A percentile compares a stretch with the other conserved stretches of the same genome.
Evolutionary conservation across 2,329 filamentous ascomycete species (phyloP).

Genomic region (Microthyrium microscopicum): DNA sequence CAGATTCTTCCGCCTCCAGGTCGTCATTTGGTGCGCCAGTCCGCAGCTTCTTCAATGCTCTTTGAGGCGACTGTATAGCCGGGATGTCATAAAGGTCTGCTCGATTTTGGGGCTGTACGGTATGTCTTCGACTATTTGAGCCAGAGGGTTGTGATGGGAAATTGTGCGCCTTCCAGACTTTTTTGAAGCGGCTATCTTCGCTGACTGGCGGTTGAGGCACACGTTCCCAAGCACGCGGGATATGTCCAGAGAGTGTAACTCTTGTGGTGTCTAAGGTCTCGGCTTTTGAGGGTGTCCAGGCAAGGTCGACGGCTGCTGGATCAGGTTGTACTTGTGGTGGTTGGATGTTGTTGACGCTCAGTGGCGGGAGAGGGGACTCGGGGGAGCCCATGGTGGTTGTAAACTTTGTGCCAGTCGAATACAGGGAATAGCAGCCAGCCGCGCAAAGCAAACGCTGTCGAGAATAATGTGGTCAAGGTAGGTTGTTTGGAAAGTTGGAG

Average conservation of each 20-base stretch:
- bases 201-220: conserved; percentile 24
- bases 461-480: no score
- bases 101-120: conserved; percentile 8
- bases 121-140: neutral
- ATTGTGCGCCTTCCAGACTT: conserved; percentile 30
- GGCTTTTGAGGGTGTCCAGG: conserved; percentile 27
- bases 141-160: conserved; percentile 14
- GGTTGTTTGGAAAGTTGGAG: no score
- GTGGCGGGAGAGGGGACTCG: no score
- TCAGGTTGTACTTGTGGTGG: no score
- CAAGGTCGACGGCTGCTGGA: no score
- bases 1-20: conserved; percentile 13
- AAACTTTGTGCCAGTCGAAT: no score
- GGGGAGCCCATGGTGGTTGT: no score
- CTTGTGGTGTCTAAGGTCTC: conserved; percentile 22
- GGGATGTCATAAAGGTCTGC: conserved; percentile 12
- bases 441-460: no score
- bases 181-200: conserved; percentile 22
- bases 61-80: conserved; percentile 18
- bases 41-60: conserved; percentile 28
- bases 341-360: no score
- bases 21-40: conserved; percentile 13
- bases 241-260: conserved; percentile 22
- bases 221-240: conserved; percentile 32
- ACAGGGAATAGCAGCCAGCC: no score